These are phyloP conservation scores for Allium cepa DNA, from an alignment of 106 monocot species.

Conservation along the genomic window DNA sequence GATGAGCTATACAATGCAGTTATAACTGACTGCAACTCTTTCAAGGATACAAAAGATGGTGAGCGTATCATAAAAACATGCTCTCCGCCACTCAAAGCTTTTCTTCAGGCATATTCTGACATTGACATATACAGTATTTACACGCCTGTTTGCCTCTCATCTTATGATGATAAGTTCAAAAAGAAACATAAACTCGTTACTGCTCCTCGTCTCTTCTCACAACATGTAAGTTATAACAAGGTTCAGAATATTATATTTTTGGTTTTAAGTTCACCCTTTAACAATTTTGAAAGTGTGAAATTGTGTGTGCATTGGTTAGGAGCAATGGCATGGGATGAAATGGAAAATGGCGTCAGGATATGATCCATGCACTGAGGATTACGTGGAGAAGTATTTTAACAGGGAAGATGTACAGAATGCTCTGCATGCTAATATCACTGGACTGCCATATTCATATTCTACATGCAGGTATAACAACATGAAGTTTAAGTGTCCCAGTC, in stretches of 20 bases:
- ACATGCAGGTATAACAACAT: conserved; percentile 54
- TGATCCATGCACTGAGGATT: conserved; percentile 79
- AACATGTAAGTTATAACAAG: conserved; percentile 28
- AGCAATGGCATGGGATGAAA: conserved; percentile 26
- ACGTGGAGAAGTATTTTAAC: conserved; percentile 70
- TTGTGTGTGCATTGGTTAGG: conserved; percentile 9
- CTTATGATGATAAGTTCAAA: conserved; percentile 1
- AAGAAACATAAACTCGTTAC: conserved; percentile 12
- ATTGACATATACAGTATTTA: conserved; percentile 98
- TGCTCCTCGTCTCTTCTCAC: conserved; percentile 44
- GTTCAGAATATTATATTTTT: neutral
- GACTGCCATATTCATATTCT: conserved; percentile 54
- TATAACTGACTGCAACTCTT: conserved; percentile 44
- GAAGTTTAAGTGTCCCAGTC: no score
- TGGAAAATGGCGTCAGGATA: conserved; percentile 42
- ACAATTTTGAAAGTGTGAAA: neutral
- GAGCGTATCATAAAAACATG: conserved; percentile 21
- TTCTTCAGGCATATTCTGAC: conserved; percentile 44
- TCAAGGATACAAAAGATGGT: conserved; percentile 19
- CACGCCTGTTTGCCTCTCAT: conserved; percentile 66
- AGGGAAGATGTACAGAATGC: conserved; percentile 70
- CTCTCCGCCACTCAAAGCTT: conserved; percentile 35
- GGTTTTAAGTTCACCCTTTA: neutral
- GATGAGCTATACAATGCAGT: conserved; percentile 61
- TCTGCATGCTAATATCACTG: conserved; percentile 73